phyloP scores from a whole-genome alignment of 768 basidiomycete genomes.

The Boletus rex-veris region DNA sequence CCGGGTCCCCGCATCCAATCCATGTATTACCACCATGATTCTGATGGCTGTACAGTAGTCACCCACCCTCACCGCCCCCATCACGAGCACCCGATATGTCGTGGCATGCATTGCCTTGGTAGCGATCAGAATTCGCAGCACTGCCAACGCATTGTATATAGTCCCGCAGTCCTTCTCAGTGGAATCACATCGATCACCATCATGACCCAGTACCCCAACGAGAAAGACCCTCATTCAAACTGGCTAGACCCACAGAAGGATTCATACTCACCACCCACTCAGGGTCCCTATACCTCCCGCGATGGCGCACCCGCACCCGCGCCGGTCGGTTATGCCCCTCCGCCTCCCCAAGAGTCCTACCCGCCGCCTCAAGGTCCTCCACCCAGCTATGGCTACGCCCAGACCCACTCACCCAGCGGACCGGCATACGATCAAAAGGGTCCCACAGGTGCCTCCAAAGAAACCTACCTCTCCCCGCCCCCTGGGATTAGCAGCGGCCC shows the following conservation, averaged over 20 bases:
- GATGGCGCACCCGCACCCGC: not conserved
- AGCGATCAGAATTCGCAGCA: not conserved
- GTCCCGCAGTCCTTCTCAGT: not conserved
- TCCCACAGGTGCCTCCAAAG: not conserved
- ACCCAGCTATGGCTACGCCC: slow-evolving; percentile 9
- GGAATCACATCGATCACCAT: not conserved
- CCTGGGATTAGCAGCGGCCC: no score
- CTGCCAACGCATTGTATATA: not conserved
- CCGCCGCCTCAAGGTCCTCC: slow-evolving; percentile 10
- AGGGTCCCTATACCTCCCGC: slow-evolving; percentile 2
- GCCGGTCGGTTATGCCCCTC: not conserved
- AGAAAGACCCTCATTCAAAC: slow-evolving; percentile 20
- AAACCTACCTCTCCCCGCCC: not conserved
- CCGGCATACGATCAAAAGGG: no score
- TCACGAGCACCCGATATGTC: not conserved
- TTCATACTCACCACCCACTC: slow-evolving; percentile 9
- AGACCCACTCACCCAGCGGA: not conserved
- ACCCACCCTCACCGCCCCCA: not conserved
- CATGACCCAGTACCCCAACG: slow-evolving; percentile 25
- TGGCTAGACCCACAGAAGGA: slow-evolving; percentile 10
- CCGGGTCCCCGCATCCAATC: slow-evolving; percentile 12
- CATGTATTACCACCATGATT: slow-evolving; percentile 9
- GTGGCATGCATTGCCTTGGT: not conserved
- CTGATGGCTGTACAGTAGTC: not conserved
- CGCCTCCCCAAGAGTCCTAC: slow-evolving; percentile 5